Base-by-base conservation (phyloP, 805 yeast species). In the Barnettozyma populi region DNA sequence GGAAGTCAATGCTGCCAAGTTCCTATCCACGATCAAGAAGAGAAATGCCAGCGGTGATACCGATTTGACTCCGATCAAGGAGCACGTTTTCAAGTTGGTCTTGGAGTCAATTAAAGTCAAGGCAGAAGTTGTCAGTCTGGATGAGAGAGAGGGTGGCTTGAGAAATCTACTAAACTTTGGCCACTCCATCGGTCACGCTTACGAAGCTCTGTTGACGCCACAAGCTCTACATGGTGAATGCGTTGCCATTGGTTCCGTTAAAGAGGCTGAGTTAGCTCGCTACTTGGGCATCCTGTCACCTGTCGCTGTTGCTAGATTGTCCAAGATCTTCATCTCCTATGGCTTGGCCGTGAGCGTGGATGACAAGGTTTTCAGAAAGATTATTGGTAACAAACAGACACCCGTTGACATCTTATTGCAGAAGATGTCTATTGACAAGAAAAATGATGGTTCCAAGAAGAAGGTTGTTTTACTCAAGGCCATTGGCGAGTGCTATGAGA, bases 161-260 rank as follows among this genome's bases (percentile, higher is more conserved):
- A 79, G 99, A 69, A 94, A 94, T 66, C 70, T 94, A 54, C 75
- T 94, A 51, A 94, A 94, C 68, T 94, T 92, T 63, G 99, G 99
- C 32, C 99, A 94, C 66, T 80, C 97, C 25, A 90, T 94, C 59
- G 99, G 99, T 40, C 99, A 94, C 66, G 99, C 99, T 19, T 90
- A 86, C 55, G 99, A 94, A 71, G 98, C 99, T n/a, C 82, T 94
- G 32, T 74, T 94, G 52, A 90, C 98, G 4, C 99, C 99, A 8
- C 89, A 90, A 66, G 94, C 96, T 21, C 75, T 94, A 40, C 99
- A 94, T 62, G 99, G 99, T 51, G 99, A 94, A 69, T 94, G 99
- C 76, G 99, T 94, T n/a, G 77, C 98, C n/a, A 78, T 94, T 51
- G 99, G 99, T 54, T 86, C 90, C 78, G 83, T 94, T 31, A 78